Percentiles rank a stretch among this genome's conserved stretches.
These are phyloP conservation scores for Solanum rostratum DNA, from an alignment of 257 asterid species.

Conservation along the genomic window DNA sequence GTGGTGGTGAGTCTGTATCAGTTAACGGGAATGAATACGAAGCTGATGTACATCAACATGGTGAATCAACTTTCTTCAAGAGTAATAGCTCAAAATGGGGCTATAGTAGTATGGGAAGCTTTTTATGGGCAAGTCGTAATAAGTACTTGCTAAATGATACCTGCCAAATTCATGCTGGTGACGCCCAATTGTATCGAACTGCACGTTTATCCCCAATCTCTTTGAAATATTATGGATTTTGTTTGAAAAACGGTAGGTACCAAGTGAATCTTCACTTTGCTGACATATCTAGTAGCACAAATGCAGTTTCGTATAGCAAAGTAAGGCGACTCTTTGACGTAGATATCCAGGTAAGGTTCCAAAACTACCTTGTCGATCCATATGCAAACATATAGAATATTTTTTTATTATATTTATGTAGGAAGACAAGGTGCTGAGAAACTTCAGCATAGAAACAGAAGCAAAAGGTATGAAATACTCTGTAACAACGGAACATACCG, in stretches of 20 bases:
- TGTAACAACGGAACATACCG: neutral
- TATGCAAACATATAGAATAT: too few species aligned
- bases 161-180: conserved; percentile 2
- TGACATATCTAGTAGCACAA: neutral
- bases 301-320: neutral
- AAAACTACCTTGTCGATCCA: neutral
- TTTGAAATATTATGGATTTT: conserved; percentile 20
- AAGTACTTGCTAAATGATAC: neutral
- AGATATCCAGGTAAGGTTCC: conserved; percentile 13
- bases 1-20: neutral
- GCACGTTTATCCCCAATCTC: conserved; percentile 18
- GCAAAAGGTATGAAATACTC: neutral
- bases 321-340: conserved; percentile 10
- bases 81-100: conserved; percentile 5
- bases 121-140: neutral
- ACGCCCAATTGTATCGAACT: conserved; percentile 1
- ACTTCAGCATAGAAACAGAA: conserved; percentile 6
- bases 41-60: conserved; percentile 1
- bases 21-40: neutral
- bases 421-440: neutral
- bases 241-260: conserved; percentile 1
- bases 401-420: neutral
- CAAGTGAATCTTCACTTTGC: conserved; percentile 16
- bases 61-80: conserved; percentile 2
- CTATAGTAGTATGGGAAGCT: conserved; percentile 21